Conservation (phyloP, 306 rosid genomes). For the Rosa lucieae region DNA sequence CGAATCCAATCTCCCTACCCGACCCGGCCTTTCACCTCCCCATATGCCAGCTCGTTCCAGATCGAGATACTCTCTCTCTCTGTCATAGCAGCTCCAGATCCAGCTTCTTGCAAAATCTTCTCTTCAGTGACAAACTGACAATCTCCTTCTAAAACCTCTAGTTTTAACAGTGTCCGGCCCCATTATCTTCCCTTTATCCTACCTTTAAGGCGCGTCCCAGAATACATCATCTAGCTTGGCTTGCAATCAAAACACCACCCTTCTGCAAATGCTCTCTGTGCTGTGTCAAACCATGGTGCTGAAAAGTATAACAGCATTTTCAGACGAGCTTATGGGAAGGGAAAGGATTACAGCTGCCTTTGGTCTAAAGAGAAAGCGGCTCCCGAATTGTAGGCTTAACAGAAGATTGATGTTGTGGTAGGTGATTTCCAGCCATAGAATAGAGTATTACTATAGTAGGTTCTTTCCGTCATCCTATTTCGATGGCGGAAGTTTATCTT, state of each 20-base stretch:
- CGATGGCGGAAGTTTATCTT: background rate
- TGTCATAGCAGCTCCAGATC: background rate
- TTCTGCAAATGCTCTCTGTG: slow-evolving; percentile 22
- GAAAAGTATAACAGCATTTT: background rate
- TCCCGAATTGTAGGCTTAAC: slow-evolving; percentile 10
- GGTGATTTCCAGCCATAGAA: slow-evolving; percentile 31
- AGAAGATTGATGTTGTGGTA: slow-evolving; percentile 14
- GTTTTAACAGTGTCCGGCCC: slow-evolving; percentile 41
- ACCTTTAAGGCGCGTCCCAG: slow-evolving; percentile 34
- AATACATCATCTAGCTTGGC: slow-evolving; percentile 30
- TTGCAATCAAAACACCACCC: slow-evolving; percentile 25
- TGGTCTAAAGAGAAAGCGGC: slow-evolving; percentile 17
- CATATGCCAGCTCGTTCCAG: too few relatives aligned
- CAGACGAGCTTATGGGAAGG: slow-evolving; percentile 22
- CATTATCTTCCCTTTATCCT: slow-evolving; percentile 37
- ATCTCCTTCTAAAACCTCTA: slow-evolving; percentile 32
- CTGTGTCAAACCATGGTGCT: slow-evolving; percentile 29
- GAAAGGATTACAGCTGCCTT: background rate
- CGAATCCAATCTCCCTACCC: too few relatives aligned
- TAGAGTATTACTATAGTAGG: slow-evolving; percentile 29
- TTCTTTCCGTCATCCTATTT: slow-evolving; percentile 20
- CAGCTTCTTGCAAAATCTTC: slow-evolving; percentile 38
- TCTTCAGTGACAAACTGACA: slow-evolving; percentile 33
- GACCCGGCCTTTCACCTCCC: too few relatives aligned
- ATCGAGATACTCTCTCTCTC: too few relatives aligned